Evolutionary conservation across 176 grass and related monocot genomes (phyloP).

Genomic region (Aegilops bicornis): DNA sequence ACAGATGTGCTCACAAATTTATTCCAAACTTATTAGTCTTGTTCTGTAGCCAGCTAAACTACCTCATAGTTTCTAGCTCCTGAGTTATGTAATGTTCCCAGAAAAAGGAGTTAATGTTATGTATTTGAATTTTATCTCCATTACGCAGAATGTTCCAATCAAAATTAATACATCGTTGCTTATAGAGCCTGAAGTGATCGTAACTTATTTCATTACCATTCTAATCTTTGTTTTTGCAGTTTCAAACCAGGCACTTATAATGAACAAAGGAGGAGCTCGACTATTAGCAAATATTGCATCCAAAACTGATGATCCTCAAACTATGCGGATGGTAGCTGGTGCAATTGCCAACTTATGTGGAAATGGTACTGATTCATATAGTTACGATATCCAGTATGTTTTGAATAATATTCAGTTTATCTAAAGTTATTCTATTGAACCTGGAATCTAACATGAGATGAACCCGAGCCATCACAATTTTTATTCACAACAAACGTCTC

Average conservation of each 20-base stretch:
- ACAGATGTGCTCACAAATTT: not conserved
- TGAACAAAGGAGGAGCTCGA: slow-evolving; percentile 83
- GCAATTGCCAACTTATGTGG: slow-evolving; percentile 98
- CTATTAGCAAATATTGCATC: slow-evolving; percentile 80
- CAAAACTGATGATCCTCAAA: slow-evolving; percentile 86
- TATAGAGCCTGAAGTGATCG: not conserved
- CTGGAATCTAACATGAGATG: not conserved
- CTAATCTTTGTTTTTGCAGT: slow-evolving; percentile 45
- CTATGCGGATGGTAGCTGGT: slow-evolving; percentile 89
- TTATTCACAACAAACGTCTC: not conserved
- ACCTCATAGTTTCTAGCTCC: not conserved
- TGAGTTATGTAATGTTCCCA: not conserved
- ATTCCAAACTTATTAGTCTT: not conserved
- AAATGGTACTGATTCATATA: slow-evolving; percentile 62
- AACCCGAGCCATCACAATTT: not conserved
- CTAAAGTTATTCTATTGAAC: not conserved
- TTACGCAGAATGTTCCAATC: not conserved
- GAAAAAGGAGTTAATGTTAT: not conserved
- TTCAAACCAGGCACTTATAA: slow-evolving; percentile 78
- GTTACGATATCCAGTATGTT: not conserved
- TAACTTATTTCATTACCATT: slow-evolving; percentile 1
- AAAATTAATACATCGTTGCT: not conserved
- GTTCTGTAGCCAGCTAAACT: not conserved
- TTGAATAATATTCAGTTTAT: not conserved
- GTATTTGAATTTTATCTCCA: slow-evolving; percentile 18